Evolutionary conservation across 2,329 filamentous ascomycete genomes (phyloP), one percentile per base, ranked within the genome.

Genomic region (Microdochium nivale): DNA sequence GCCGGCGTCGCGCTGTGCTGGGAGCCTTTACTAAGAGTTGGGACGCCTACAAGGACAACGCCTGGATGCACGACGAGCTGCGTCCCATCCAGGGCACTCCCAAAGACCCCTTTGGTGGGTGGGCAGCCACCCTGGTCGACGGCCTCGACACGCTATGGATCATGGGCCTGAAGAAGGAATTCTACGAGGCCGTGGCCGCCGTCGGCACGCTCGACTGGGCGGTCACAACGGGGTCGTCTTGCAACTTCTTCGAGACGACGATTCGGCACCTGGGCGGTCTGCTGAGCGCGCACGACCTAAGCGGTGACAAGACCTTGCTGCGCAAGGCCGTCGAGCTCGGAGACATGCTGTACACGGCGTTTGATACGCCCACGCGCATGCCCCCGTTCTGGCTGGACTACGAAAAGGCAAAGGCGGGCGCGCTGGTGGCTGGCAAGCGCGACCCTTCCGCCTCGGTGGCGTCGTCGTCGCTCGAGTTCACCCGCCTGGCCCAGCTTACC

Each of bases 381-480:
- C 75, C 75, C 25, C 66, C 51, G 67, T 86, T 59, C 69, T 87
- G 59, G 81, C 78, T 55, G 75, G 84, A 69, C 63, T 88, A 60
- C 47, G 54, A 62, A 3, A 56, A 68, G 9, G 70, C 70, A 19
- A 65, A 65, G 47, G 49, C 58, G 2, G 70, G 70, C 0, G 50
- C 52, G 1, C 68, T 69, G 43, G 49, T 59, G 1, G 66, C 69
- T 14, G 46, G 46, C 25, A 63, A 59, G n/a, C 62, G 63, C 53
- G 70, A 71, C 44, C 63, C 67, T 1, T 67, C 67, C 2, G 69
- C 71, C 0, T 62, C 65, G 1, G 64, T 68, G 1, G 84, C 84
- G 13, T 87, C 84, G 4, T 72, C 88, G 44, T 81, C 78, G 3
- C 66, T 90, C 55, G 86, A 90, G 60, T 88, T 90, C 62, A 87